Percentiles rank a stretch among this genome's conserved stretches.
These are phyloP conservation scores for Suillus spraguei DNA, from an alignment of 768 basidiomycete species.

Conservation along the genomic window DNA sequence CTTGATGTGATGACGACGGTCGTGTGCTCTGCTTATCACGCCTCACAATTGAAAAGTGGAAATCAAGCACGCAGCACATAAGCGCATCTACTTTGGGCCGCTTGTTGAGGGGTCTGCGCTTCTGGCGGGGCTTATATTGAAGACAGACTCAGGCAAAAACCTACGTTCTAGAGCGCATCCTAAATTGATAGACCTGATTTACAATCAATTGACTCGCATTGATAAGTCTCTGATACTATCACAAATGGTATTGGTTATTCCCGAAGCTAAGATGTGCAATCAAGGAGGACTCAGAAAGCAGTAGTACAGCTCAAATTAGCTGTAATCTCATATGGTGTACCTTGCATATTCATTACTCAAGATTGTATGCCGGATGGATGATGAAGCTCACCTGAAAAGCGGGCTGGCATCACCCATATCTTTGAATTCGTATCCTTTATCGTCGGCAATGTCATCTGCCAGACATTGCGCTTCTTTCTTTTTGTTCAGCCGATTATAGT, in stretches of 20 bases:
- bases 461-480: constrained; percentile 47
- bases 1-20: too few relatives aligned
- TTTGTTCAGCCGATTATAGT: constrained; percentile 53
- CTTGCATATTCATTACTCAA: not conserved
- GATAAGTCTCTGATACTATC: too few relatives aligned
- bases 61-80: too few relatives aligned
- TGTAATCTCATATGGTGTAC: not conserved
- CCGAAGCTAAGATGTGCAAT: too few relatives aligned
- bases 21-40: too few relatives aligned
- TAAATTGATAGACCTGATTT: not conserved
- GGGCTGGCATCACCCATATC: constrained; percentile 58
- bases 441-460: constrained; percentile 44
- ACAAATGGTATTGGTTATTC: not conserved
- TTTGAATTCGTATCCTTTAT: constrained; percentile 41
- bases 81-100: too few relatives aligned
- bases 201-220: not conserved
- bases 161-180: not conserved
- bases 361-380: not conserved
- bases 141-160: too few relatives aligned
- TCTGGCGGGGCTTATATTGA: too few relatives aligned
- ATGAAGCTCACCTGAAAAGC: constrained; percentile 45
- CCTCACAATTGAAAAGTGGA: too few relatives aligned
- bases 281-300: not conserved
- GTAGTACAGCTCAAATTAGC: not conserved
- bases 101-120: too few relatives aligned